phyloP scores from a whole-genome alignment of 768 basidiomycete genomes.

The Boletus coccyginus region DNA sequence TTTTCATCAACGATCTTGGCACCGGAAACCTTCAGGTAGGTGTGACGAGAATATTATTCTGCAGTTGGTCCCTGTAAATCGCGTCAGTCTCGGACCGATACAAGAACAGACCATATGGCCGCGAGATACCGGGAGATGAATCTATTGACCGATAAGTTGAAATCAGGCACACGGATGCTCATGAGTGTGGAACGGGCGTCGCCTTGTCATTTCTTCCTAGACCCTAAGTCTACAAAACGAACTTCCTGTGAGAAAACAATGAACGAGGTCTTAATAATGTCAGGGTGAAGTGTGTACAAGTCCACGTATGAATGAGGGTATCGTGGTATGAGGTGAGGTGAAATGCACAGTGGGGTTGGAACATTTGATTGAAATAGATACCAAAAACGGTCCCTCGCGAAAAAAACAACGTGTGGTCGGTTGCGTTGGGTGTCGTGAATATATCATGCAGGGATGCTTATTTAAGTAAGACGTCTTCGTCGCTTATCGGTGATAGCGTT shows the following conservation, averaged over 20 bases:
- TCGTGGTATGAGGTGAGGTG: conserved; percentile 25
- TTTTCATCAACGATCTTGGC: conserved; percentile 58
- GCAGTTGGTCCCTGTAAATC: background rate
- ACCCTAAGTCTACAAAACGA: conserved; percentile 23
- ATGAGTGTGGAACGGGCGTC: background rate
- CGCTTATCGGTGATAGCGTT: conserved; percentile 8
- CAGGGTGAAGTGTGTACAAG: conserved; percentile 20
- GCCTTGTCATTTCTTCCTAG: background rate
- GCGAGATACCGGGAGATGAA: background rate
- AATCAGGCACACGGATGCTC: background rate
- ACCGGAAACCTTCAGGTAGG: conserved; percentile 52
- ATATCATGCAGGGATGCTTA: conserved; percentile 19
- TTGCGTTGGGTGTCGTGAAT: conserved; percentile 27
- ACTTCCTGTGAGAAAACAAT: conserved; percentile 7
- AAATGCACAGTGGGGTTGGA: conserved; percentile 29
- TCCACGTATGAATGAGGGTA: conserved; percentile 33
- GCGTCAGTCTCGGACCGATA: background rate
- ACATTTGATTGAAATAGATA: conserved; percentile 33
- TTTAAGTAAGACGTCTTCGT: background rate
- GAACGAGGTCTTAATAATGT: conserved; percentile 19
- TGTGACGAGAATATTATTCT: background rate
- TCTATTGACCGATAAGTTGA: conserved; percentile 10
- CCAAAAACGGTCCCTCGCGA: conserved; percentile 19
- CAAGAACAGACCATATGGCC: background rate
- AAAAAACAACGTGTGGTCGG: conserved; percentile 14